Evolutionary conservation across 176 grass and related monocot species (phyloP).

Genomic region (Raddia guianensis): DNA sequence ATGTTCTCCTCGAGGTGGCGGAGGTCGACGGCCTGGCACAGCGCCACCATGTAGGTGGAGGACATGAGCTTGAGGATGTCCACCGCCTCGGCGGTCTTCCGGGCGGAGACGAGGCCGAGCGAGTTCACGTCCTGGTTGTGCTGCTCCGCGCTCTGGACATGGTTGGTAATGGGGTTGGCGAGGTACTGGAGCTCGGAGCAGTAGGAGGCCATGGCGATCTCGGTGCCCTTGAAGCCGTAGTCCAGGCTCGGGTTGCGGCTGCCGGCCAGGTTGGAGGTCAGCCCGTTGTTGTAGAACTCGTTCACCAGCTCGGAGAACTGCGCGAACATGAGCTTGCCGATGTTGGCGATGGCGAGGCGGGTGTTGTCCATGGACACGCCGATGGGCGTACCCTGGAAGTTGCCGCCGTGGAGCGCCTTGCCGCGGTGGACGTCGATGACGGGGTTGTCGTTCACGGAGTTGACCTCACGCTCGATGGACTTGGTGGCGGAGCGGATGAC

Average conservation of each 20-base stretch:
- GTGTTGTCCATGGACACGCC: slow-evolving; percentile 98
- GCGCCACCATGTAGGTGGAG: slow-evolving; percentile 74
- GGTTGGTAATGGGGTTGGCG: slow-evolving; percentile 90
- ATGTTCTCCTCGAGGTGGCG: slow-evolving; percentile 93
- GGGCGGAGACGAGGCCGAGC: slow-evolving; percentile 75
- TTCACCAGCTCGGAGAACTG: slow-evolving; percentile 98
- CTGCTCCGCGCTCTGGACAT: slow-evolving; percentile 97
- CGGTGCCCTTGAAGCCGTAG: slow-evolving; percentile 94
- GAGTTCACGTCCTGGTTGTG: slow-evolving; percentile 99
- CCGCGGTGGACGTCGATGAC: slow-evolving; percentile 88
- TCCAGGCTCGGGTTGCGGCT: slow-evolving; percentile 91
- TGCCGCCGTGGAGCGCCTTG: slow-evolving; percentile 87
- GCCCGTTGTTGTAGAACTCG: slow-evolving; percentile 98
- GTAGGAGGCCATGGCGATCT: slow-evolving; percentile 97
- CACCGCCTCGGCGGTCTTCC: slow-evolving; percentile 87
- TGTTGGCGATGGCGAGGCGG: slow-evolving; percentile 83
- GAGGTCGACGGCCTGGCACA: slow-evolving; percentile 81
- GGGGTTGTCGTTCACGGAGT: slow-evolving; percentile 97
- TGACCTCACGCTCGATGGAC: slow-evolving; percentile 97
- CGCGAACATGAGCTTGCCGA: slow-evolving; percentile 97
- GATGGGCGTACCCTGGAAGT: slow-evolving; percentile 95
- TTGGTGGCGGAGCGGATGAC: slow-evolving; percentile 86
- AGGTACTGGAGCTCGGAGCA: slow-evolving; percentile 97
- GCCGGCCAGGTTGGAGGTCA: slow-evolving; percentile 87
- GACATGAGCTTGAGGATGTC: slow-evolving; percentile 97